Percentiles rank a stretch among this genome's conserved stretches.
Evolutionary conservation across 2,329 filamentous ascomycete species (phyloP).

Genomic region (Chaetomiaceae sp.): DNA sequence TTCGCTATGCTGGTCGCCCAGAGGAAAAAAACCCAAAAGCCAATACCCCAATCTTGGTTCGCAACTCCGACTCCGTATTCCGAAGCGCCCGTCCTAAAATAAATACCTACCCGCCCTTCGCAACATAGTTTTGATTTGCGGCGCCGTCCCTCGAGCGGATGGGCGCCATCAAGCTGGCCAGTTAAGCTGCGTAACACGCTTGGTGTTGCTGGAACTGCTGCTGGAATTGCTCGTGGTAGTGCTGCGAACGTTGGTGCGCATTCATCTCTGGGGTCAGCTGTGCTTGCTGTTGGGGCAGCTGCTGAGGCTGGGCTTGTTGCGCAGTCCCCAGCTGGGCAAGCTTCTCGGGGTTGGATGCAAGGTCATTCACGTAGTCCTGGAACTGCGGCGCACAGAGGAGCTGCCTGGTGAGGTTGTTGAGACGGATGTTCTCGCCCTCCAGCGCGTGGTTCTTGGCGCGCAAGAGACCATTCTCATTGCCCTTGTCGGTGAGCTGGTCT

Average conservation of each 20-base stretch:
- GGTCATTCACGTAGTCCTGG: conserved; percentile 70
- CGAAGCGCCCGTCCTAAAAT: no score
- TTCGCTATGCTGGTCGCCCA: background rate
- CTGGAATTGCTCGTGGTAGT: no score
- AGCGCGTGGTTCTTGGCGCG: conserved; percentile 77
- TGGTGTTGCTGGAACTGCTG: no score
- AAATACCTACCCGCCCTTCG: no score
- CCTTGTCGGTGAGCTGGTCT: conserved; percentile 77
- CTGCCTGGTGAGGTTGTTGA: conserved; percentile 75
- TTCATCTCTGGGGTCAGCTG: background rate
- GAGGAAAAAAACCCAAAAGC: no score
- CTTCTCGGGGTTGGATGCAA: conserved; percentile 40
- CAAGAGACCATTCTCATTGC: conserved; percentile 76
- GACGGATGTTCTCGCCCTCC: conserved; percentile 77
- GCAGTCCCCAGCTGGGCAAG: background rate
- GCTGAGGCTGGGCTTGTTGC: background rate
- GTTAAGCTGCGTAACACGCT: no score
- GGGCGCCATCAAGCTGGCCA: no score
- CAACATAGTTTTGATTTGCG: no score
- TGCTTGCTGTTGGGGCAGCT: background rate
- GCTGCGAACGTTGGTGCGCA: no score
- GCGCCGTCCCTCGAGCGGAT: no score
- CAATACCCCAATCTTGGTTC: no score
- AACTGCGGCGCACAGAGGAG: conserved; percentile 78
- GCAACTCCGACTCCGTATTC: no score